Evolutionary conservation across 1,139 yeast genomes (phyloP).

Genomic region (Suhomyces ambrosiae): DNA sequence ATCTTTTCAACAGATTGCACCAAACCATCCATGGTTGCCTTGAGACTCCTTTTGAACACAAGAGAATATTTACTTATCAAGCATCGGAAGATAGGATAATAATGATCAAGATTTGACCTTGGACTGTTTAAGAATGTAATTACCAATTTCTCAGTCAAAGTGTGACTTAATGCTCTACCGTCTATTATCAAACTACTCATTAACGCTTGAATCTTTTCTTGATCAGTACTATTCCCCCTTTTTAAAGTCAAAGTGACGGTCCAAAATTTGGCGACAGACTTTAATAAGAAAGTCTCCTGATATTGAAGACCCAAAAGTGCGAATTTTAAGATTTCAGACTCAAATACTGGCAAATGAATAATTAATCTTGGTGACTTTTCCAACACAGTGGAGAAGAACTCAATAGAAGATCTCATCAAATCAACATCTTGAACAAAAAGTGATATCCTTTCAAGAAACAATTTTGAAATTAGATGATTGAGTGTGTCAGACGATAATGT

Average conservation of each 20-base stretch:
- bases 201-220: slow-evolving; percentile 34
- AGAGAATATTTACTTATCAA: slow-evolving; percentile 57
- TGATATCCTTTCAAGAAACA: slow-evolving; percentile 36
- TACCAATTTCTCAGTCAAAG: slow-evolving; percentile 35
- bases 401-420: slow-evolving; percentile 48
- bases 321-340: slow-evolving; percentile 40
- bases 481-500: slow-evolving; percentile 33
- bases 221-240: slow-evolving; percentile 54
- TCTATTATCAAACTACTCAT: slow-evolving; percentile 24
- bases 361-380: slow-evolving; percentile 54
- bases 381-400: slow-evolving; percentile 46
- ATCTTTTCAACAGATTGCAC: slow-evolving; percentile 1
- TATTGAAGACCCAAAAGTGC: slow-evolving; percentile 50
- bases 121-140: slow-evolving; percentile 48
- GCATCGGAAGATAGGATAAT: slow-evolving; percentile 55
- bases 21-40: slow-evolving; percentile 17
- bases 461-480: slow-evolving; percentile 26
- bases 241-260: slow-evolving; percentile 53
- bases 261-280: slow-evolving; percentile 70
- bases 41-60: slow-evolving; percentile 50
- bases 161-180: slow-evolving; percentile 37
- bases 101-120: slow-evolving; percentile 63
- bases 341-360: slow-evolving; percentile 37
- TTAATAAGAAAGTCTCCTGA: slow-evolving; percentile 66
- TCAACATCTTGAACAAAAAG: slow-evolving; percentile 54